A percentile compares a stretch with the other conserved stretches of the same genome.
phyloP scores from a whole-genome alignment of 805 yeast species.

The Starmerella riodocensis region DNA sequence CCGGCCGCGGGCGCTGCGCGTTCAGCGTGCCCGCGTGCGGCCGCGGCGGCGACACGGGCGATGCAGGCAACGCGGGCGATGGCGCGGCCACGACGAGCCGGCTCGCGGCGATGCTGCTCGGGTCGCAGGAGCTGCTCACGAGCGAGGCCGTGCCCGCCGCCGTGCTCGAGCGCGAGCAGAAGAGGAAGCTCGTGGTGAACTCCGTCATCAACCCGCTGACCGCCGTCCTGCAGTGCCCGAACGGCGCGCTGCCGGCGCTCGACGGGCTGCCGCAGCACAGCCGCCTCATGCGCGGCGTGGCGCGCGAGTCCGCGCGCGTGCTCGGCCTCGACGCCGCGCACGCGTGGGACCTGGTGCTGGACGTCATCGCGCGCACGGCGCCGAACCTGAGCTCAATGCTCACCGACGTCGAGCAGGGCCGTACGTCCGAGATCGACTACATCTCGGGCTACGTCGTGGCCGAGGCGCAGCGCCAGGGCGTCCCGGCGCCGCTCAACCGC shows the following conservation, averaged over 20 bases:
- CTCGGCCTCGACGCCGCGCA: slow-evolving; percentile 22
- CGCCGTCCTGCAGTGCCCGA: slow-evolving; percentile 59
- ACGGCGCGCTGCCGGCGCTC: slow-evolving; percentile 53
- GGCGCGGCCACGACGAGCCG: neutral
- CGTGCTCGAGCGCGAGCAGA: slow-evolving; percentile 45
- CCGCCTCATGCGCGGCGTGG: slow-evolving; percentile 31
- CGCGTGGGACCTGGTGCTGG: slow-evolving; percentile 28
- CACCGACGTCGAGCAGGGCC: slow-evolving; percentile 42
- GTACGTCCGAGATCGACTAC: slow-evolving; percentile 65
- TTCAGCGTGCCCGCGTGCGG: neutral
- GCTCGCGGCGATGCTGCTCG: slow-evolving; percentile 1
- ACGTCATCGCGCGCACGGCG: slow-evolving; percentile 37
- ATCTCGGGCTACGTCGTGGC: slow-evolving; percentile 68
- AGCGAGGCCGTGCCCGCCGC: slow-evolving; percentile 26
- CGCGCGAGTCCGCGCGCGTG: slow-evolving; percentile 37
- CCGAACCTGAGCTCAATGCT: slow-evolving; percentile 60
- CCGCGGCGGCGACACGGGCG: no score
- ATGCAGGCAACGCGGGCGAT: neutral
- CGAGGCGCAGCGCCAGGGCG: slow-evolving; percentile 37
- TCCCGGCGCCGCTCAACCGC: slow-evolving; percentile 35
- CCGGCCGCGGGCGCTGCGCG: slow-evolving; percentile 43
- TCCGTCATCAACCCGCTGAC: slow-evolving; percentile 76
- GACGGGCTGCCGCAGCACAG: slow-evolving; percentile 21
- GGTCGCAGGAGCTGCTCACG: slow-evolving; percentile 5
- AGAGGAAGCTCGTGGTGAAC: slow-evolving; percentile 66